Evolutionary conservation across 169 alveolate genomes (phyloP), one percentile per base, ranked within the genome.

Genomic region (Nephromyces sp.): DNA sequence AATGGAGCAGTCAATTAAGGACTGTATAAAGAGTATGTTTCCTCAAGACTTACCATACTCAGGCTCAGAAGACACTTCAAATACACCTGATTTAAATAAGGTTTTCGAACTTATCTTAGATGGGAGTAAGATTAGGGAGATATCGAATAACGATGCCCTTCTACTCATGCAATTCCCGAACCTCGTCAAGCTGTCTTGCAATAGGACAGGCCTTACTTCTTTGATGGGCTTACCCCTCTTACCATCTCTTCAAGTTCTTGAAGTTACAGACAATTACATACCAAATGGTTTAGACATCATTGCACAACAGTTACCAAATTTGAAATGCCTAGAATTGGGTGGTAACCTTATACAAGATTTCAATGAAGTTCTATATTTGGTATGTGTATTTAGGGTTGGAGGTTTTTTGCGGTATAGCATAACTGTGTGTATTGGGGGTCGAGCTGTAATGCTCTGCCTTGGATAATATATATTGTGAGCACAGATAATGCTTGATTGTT

Each of bases 231-330:
- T 91, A 51, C 95, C 95, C 15, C 74, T 32, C 71, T 79, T 91
- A 68, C 91, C 83, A 6, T 77, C 84, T 21, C 84, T 91, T 32
- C 86, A 79, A 61, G 90, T 87, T 25, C 77, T 91, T 28, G 95
- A 91, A 65, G 52, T 88, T 74, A 90, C 94, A 21, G 95, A 91
- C 72, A 91, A 91, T 68, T 87, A 91, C 82, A 76, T 91, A 73
- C 75, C 92, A 34, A 61, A 72, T n/a, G 81, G 82, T 0, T 79
- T 82, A 15, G 89, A 89, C 32, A 80, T 84, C 15, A 83, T 89
- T 0, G 89, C 80, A 22, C 72, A 81, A 28, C 77, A 83, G 0
- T 89, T 84, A 72, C 93, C 92, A 1, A 90, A 91, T 77, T 85
- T 91, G 30, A 86, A 86, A 32, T 80, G 88, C 63, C 85, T 91